Evolutionary conservation across 345 rosid species (phyloP), one percentile per base, ranked within the genome.

Genomic region (Citrus maxima): DNA sequence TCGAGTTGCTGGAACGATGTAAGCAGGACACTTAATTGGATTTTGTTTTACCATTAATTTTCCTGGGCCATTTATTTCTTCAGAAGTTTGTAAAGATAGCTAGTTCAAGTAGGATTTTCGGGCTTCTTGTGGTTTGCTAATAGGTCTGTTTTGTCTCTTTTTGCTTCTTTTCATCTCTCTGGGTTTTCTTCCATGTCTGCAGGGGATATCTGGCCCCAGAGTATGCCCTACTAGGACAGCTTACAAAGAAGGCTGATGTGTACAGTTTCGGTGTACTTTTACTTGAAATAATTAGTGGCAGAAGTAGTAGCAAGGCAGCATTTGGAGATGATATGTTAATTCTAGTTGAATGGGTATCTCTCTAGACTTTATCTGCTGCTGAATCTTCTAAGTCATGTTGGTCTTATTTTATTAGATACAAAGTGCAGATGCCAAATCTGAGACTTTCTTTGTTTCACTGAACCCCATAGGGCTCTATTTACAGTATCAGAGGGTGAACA

Each of bases 181-280:
- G 1, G 32, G 12, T 32, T 62, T 65, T 65, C n/a, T 68, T 74
- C 18, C 70, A 21, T 63, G 54, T 82, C 55, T 79, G 80, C 89
- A 95, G 99, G 46, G 99, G 99, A 82, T 95, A 95, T 84, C 85
- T 93, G 83, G 99, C 99, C 21, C 99, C 99, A 9, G 99, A 95
- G 75, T 95, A 95, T 78, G 99, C 98, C 8, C 85, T 87, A 69
- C 79, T 92, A 13, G 96, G 99, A 76, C 94, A 95, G 80, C 86
- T 95, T 68, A 95, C 99, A 0, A 93, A 84, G 88, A 95, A 93
- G 87, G 99, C 96, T 0, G 99, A 95, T 42, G 93, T 95, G n/a
- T 95, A 91, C 83, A 93, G 99, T 80, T 92, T 92, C 5, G 99
- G 99, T 71, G 90, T 95, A 63, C 90, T 95, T 55, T 30, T 95